These are phyloP conservation scores for Venturia carpophila DNA, from an alignment of 2,329 filamentous ascomycete genomes.

Conservation along the genomic window DNA sequence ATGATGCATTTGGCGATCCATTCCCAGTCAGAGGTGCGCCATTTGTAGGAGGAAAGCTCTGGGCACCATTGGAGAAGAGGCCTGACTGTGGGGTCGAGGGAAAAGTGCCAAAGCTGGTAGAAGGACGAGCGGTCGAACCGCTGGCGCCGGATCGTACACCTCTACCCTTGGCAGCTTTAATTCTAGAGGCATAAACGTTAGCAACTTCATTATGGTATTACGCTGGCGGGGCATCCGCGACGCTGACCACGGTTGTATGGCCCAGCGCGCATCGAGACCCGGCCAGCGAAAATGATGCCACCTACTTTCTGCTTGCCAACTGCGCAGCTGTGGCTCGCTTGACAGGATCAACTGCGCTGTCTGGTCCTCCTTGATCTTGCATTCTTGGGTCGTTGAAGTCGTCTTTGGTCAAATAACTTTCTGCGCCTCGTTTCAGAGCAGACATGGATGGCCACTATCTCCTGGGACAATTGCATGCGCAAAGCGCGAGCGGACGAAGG, in stretches of 20 bases:
- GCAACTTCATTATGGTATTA: background rate
- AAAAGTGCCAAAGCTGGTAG: background rate
- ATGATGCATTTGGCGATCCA: constrained; percentile 12
- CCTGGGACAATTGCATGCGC: background rate
- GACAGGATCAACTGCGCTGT: background rate
- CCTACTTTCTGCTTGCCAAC: constrained; percentile 18
- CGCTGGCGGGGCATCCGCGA: background rate
- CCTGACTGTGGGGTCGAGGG: background rate
- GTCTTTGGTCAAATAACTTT: constrained; percentile 17
- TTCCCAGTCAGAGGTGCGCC: constrained; percentile 10
- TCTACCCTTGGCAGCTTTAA: constrained; percentile 10
- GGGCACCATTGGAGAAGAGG: constrained; percentile 4
- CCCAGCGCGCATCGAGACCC: background rate
- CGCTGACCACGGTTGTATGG: constrained; percentile 7
- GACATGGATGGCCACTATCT: constrained; percentile 10
- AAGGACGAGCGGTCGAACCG: background rate
- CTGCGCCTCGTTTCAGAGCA: constrained; percentile 15
- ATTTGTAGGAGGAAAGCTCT: constrained; percentile 17
- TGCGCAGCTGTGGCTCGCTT: constrained; percentile 18
- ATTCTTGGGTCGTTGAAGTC: constrained; percentile 5
- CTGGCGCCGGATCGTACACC: background rate
- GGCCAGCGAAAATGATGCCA: constrained; percentile 8
- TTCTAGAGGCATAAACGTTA: background rate
- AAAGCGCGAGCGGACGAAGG: background rate
- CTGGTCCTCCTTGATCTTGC: constrained; percentile 9